Evolutionary conservation across 2,329 filamentous ascomycete genomes (phyloP).

Genomic region (Penicillium brasilianum): DNA sequence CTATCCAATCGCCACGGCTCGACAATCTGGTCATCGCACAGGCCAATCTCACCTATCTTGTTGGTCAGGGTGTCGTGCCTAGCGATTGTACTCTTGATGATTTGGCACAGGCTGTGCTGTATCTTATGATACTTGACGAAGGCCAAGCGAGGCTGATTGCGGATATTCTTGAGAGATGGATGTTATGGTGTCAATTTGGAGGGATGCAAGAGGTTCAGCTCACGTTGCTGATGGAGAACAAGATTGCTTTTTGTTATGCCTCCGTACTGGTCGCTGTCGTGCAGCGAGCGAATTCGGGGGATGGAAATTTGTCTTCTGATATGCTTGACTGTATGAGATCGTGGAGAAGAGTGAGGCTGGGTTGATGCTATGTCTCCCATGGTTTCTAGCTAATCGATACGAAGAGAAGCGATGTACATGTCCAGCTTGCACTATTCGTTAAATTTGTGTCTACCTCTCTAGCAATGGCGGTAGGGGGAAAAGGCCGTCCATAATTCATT

Average conservation of each 20-base stretch:
- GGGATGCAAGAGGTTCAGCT: conserved; percentile 13
- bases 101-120: not conserved
- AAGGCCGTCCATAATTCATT: too few relatives aligned
- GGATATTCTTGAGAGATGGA: conserved; percentile 15
- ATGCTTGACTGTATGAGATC: conserved; percentile 12
- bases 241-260: conserved; percentile 12
- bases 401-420: not conserved
- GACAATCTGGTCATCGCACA: conserved; percentile 10
- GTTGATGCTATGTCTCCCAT: not conserved
- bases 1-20: conserved; percentile 12
- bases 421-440: too few relatives aligned
- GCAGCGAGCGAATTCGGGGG: conserved; percentile 2
- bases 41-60: not conserved
- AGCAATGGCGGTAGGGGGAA: too few relatives aligned
- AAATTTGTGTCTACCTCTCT: not conserved
- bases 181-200: conserved; percentile 14
- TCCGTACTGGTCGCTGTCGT: conserved; percentile 10
- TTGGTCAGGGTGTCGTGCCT: not conserved
- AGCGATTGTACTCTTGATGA: not conserved
- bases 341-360: conserved; percentile 10
- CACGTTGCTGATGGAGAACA: conserved; percentile 9
- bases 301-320: conserved; percentile 8
- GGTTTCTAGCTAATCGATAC: too few relatives aligned
- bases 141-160: conserved; percentile 3
- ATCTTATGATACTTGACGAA: conserved; percentile 8